phyloP scores from a whole-genome alignment of 805 yeast species.

The Schwanniomyces polymorphus region DNA sequence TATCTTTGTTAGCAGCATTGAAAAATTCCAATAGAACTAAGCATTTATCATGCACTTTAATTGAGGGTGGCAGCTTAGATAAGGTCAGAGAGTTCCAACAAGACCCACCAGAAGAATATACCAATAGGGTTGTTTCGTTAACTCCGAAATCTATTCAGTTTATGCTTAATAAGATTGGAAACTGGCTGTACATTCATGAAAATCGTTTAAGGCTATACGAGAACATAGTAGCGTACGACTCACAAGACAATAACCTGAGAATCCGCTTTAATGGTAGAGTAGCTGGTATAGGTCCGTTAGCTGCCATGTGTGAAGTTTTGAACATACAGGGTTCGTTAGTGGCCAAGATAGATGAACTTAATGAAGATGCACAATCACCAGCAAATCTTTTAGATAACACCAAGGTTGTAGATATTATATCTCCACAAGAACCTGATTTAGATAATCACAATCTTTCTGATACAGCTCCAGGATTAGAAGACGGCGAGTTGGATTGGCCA shows the following conservation, averaged over 20 bases:
- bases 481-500: conserved; percentile 66
- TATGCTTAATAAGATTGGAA: conserved; percentile 63
- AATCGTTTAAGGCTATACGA: conserved; percentile 82
- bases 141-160: conserved; percentile 78
- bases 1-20: conserved; percentile 80
- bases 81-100: conserved; percentile 47
- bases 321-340: conserved; percentile 79
- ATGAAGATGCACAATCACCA: conserved; percentile 17
- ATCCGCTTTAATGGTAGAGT: conserved; percentile 68
- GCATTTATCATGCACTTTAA: conserved; percentile 60
- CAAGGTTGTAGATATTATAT: conserved; percentile 58
- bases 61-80: conserved; percentile 70
- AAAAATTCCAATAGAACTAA: conserved; percentile 64
- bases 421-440: conserved; percentile 7
- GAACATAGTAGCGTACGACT: conserved; percentile 83
- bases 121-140: conserved; percentile 82
- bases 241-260: conserved; percentile 59
- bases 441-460: conserved; percentile 17
- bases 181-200: conserved; percentile 66
- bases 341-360: conserved; percentile 39
- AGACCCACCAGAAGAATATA: conserved; percentile 50
- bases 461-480: conserved; percentile 16
- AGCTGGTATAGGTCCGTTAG: conserved; percentile 43
- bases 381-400: conserved; percentile 59
- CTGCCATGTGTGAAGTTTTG: conserved; percentile 85